A percentile compares a stretch with the other conserved stretches of the same genome.
phyloP scores from a whole-genome alignment of 768 basidiomycete species.

The Suillus tomentosus region DNA sequence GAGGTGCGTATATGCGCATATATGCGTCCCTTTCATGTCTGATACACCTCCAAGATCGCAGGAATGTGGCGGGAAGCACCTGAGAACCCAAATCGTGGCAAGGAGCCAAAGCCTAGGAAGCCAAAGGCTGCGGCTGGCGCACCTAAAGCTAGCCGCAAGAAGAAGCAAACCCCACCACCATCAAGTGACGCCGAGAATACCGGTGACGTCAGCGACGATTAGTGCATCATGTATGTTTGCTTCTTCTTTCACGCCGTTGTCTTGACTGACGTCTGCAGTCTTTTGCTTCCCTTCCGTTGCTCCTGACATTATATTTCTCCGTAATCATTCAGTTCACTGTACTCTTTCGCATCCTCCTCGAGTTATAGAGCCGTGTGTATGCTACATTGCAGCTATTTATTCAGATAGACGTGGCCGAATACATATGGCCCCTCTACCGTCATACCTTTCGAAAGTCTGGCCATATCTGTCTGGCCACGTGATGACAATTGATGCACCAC shows the following conservation, averaged over 20 bases:
- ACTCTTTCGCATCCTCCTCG: neutral
- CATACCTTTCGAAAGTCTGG: neutral
- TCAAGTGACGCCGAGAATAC: slow-evolving; percentile 27
- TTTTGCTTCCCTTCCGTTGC: slow-evolving; percentile 7
- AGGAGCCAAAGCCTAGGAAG: slow-evolving; percentile 49
- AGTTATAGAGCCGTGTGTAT: slow-evolving; percentile 13
- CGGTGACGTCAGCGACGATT: slow-evolving; percentile 25
- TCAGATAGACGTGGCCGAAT: neutral
- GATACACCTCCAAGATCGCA: slow-evolving; percentile 46
- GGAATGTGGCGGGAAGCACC: slow-evolving; percentile 58
- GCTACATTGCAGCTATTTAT: slow-evolving; percentile 16
- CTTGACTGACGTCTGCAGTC: slow-evolving; percentile 6
- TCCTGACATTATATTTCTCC: slow-evolving; percentile 14
- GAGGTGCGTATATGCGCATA: slow-evolving; percentile 31
- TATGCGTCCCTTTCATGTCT: slow-evolving; percentile 7
- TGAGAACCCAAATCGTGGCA: slow-evolving; percentile 66
- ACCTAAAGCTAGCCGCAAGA: slow-evolving; percentile 12
- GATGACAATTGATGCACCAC: neutral
- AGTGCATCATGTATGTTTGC: slow-evolving; percentile 9
- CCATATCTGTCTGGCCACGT: neutral
- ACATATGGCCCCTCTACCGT: neutral
- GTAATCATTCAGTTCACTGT: slow-evolving; percentile 17
- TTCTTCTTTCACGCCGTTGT: neutral
- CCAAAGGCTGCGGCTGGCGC: slow-evolving; percentile 37
- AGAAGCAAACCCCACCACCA: slow-evolving; percentile 22